Evolutionary conservation across 257 asterid species (phyloP), one percentile per base, ranked within the genome.

Genomic region (Fraxinus pennsylvanica): DNA sequence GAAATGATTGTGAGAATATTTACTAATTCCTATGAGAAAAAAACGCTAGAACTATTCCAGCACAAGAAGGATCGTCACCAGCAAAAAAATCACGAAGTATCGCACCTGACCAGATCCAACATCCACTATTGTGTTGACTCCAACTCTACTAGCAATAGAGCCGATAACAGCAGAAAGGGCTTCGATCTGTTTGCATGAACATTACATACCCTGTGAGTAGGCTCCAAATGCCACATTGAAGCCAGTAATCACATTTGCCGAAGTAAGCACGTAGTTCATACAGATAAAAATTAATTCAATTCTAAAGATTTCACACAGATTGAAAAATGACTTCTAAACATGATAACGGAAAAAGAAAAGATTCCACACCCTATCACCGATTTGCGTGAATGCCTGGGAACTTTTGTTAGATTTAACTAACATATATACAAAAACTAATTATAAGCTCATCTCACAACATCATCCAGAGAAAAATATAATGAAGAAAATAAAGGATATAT

Each of bases 81-180:
- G 63, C 59, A 50, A 52, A 13, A 68, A 71, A 73, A 57, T 68
- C 38, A 84, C 50, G 72, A 78, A 73, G 76, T 38, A 41, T 57
- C 84, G 69, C 79, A 94, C 98, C 97, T 94, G 98, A 72, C 98
- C 98, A 59, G 98, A 89, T 71, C 98, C 98, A 76, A 92, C 96
- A 82, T 94, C 98, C 70, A 92, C 86, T 72, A 94, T 39, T 41
- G 89, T 87, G 54, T 39, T 65, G 45, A 89, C 87, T 68, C 93
- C 97, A 84, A 87, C 89, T 79, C 81, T 81, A 83, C 80, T 78
- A 77, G 97, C 90, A 79, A 89, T 57, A 68, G 89, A 88, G 78
- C 83, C 73, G 38, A 92, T 82, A 80, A 94, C 87, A 71, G 93
- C 90, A 84, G 94, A 94, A 85, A 94, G 94, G 67, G 82, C 85